phyloP scores from a whole-genome alignment of 306 rosid species.

The Lathyrus oleraceus region DNA sequence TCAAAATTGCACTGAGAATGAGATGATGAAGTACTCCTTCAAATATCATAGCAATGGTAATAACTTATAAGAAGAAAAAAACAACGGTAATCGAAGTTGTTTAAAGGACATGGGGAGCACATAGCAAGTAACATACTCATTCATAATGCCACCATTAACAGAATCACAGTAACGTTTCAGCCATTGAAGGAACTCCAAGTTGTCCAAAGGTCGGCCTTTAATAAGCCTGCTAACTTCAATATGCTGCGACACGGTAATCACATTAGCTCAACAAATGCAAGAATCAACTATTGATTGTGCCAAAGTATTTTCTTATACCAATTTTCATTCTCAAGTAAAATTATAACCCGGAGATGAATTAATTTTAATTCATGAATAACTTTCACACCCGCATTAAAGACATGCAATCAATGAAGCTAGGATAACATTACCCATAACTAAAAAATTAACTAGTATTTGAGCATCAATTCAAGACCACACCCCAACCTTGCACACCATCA shows the following conservation, averaged over 20 bases:
- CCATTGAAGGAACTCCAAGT: constrained; percentile 98
- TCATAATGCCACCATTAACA: constrained; percentile 95
- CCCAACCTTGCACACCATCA: constrained; percentile 20
- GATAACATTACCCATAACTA: constrained; percentile 12
- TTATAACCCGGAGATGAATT: constrained; percentile 15
- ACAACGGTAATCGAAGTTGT: constrained; percentile 2
- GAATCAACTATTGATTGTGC: constrained; percentile 4
- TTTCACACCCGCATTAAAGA: constrained; percentile 28
- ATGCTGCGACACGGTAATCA: constrained; percentile 57
- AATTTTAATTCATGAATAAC: constrained; percentile 4
- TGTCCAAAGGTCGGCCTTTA: constrained; percentile 96
- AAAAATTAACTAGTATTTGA: constrained; percentile 13
- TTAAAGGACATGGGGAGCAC: constrained; percentile 9
- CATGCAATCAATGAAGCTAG: neutral
- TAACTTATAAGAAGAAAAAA: neutral
- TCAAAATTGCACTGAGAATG: constrained; percentile 12
- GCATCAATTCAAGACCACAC: constrained; percentile 1
- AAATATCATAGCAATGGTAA: neutral
- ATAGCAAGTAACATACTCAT: constrained; percentile 48
- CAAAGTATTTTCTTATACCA: constrained; percentile 10
- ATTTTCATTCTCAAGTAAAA: neutral
- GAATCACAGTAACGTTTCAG: constrained; percentile 99
- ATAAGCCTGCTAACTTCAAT: constrained; percentile 94
- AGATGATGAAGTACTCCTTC: constrained; percentile 8
- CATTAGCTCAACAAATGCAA: constrained; percentile 27